Evolutionary conservation across 2,329 filamentous ascomycete species (phyloP).

Genomic region (Fusarium caatingaense): DNA sequence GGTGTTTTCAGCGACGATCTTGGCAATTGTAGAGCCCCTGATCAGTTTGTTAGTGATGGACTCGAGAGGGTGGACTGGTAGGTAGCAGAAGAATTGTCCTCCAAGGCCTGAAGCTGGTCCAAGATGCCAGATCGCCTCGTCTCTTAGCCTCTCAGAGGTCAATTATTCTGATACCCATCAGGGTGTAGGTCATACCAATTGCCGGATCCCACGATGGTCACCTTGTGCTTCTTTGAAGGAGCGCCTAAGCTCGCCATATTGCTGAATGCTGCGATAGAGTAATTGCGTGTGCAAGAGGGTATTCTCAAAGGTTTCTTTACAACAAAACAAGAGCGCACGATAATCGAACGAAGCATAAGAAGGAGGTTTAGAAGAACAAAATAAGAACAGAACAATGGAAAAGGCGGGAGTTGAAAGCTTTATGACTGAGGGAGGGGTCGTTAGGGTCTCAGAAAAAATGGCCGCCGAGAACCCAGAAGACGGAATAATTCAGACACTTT

Average conservation of each 20-base stretch:
- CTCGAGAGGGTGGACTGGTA: neutral
- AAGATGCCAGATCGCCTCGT: neutral
- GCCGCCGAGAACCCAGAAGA: neutral
- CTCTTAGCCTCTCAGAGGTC: accelerated
- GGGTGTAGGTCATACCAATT: slow-evolving; percentile 76
- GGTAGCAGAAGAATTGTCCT: neutral
- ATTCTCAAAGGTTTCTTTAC: slow-evolving; percentile 29
- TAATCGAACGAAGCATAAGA: slow-evolving; percentile 44
- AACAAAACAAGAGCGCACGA: slow-evolving; percentile 24
- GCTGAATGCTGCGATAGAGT: slow-evolving; percentile 35
- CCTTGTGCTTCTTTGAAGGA: slow-evolving; percentile 83
- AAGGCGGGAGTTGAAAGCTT: slow-evolving; percentile 22
- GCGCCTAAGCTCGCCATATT: slow-evolving; percentile 58
- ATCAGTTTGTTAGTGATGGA: slow-evolving; percentile 1
- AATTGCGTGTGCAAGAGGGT: slow-evolving; percentile 28
- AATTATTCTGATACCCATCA: neutral
- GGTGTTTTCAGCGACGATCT: slow-evolving; percentile 95
- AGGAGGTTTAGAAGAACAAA: neutral
- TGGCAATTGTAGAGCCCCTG: slow-evolving; percentile 96
- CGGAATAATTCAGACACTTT: neutral
- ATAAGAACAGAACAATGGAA: neutral
- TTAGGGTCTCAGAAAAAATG: neutral
- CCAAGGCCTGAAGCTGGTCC: neutral
- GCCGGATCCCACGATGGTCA: slow-evolving; percentile 93
- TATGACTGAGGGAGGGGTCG: slow-evolving; percentile 41